phyloP scores from a whole-genome alignment of 495 filamentous ascomycete species.

The Lasiosphaeria miniovina region DNA sequence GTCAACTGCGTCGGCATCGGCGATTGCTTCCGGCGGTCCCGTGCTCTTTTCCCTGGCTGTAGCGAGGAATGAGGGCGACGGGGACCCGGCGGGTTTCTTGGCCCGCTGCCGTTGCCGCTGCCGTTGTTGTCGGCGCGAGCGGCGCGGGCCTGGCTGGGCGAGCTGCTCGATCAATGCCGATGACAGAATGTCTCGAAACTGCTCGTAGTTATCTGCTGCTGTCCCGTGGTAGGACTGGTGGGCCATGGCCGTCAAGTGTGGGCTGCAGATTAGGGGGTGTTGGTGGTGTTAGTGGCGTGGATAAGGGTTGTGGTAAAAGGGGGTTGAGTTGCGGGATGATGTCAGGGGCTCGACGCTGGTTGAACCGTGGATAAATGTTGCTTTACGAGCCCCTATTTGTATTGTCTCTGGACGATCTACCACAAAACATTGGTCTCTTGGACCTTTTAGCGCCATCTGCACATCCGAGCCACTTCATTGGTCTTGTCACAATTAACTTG shows the following conservation, averaged over 20 bases:
- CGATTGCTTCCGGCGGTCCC: conserved; percentile 11
- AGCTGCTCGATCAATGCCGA: conserved; percentile 48
- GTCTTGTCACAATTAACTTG: too few relatives aligned
- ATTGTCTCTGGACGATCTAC: too few relatives aligned
- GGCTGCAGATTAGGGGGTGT: neutral
- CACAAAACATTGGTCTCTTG: too few relatives aligned
- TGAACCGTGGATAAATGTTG: too few relatives aligned
- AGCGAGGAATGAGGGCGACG: too few relatives aligned
- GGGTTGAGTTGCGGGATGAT: too few relatives aligned
- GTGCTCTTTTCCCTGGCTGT: too few relatives aligned
- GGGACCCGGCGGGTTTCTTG: conserved; percentile 13
- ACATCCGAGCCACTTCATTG: too few relatives aligned
- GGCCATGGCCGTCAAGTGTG: neutral
- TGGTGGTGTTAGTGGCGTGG: neutral
- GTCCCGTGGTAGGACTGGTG: neutral
- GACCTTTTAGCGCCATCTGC: too few relatives aligned
- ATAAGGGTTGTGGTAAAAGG: neutral
- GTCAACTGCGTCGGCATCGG: conserved; percentile 26
- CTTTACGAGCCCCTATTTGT: too few relatives aligned
- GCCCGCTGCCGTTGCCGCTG: conserved; percentile 10
- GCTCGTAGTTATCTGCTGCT: conserved; percentile 54
- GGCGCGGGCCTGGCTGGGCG: conserved; percentile 25
- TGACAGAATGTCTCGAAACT: conserved; percentile 65
- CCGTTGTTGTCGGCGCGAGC: conserved; percentile 15
- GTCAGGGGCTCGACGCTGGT: too few relatives aligned